These are phyloP conservation scores for Sclerotinia spermophila DNA, from an alignment of 2,329 filamentous ascomycete species.

Conservation along the genomic window DNA sequence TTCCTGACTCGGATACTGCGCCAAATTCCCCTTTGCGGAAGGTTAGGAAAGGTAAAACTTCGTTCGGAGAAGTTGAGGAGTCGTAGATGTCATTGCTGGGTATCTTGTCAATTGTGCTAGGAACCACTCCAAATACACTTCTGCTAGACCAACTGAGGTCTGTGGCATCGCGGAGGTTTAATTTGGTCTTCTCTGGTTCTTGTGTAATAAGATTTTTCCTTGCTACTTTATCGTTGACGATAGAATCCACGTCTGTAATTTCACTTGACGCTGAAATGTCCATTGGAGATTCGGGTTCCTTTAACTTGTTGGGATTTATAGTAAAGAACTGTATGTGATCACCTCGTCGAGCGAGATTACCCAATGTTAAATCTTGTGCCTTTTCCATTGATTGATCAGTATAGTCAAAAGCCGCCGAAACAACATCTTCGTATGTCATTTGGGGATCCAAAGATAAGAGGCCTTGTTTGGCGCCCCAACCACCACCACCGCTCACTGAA, in stretches of 20 bases:
- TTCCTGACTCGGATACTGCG: constrained; percentile 56
- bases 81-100: constrained; percentile 9
- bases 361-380: constrained; percentile 40
- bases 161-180: neutral
- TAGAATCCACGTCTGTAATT: neutral
- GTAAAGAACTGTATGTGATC: constrained; percentile 66
- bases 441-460: constrained; percentile 75
- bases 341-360: constrained; percentile 58
- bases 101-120: constrained; percentile 35
- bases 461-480: constrained; percentile 79
- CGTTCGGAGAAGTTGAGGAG: neutral
- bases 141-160: constrained; percentile 1
- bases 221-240: neutral
- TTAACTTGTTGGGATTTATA: constrained; percentile 28
- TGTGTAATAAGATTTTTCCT: neutral
- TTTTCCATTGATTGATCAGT: constrained; percentile 32
- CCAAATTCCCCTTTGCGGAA: constrained; percentile 50
- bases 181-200: neutral
- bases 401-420: constrained; percentile 53
- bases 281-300: neutral
- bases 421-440: constrained; percentile 47
- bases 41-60: neutral
- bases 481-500: constrained; percentile 73
- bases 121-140: constrained; percentile 33
- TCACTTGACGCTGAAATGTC: neutral